Percentiles rank a stretch among this genome's conserved stretches.
These are phyloP conservation scores for Marsdenia floribunda DNA, from an alignment of 257 asterid genomes.

Conservation along the genomic window DNA sequence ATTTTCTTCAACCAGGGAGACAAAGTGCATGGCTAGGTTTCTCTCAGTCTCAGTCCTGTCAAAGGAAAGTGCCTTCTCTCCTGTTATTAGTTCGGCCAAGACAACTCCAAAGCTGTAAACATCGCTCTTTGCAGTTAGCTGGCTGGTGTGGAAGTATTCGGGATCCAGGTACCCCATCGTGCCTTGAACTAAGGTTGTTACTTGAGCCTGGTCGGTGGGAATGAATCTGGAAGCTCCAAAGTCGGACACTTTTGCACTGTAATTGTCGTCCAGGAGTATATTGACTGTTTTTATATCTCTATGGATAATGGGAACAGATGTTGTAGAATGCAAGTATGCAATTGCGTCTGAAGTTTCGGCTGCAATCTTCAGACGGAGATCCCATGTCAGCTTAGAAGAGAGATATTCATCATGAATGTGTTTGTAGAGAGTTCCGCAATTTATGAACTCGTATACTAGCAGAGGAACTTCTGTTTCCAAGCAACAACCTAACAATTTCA, in stretches of 20 bases:
- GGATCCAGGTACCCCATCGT: slow-evolving; percentile 1
- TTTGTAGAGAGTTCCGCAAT: not conserved
- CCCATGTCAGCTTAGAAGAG: not conserved
- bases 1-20: not conserved
- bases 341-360: not conserved
- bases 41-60: not conserved
- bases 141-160: not conserved
- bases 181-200: slow-evolving; percentile 3
- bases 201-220: not conserved
- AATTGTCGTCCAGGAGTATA: slow-evolving; percentile 1
- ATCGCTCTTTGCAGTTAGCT: not conserved
- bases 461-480: not conserved
- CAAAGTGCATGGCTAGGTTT: not conserved
- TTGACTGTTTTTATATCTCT: not conserved
- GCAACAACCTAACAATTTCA: slow-evolving; percentile 1
- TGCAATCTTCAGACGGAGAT: not conserved
- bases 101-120: not conserved
- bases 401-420: not conserved
- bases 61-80: slow-evolving; percentile 1
- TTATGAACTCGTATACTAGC: slow-evolving; percentile 1
- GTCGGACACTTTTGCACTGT: not conserved
- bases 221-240: not conserved
- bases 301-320: not conserved
- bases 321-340: slow-evolving; percentile 3
- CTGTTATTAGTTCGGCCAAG: not conserved